Base-by-base conservation (phyloP, 202 grass and related monocot genomes). In the Cymbopogon flexuosus region DNA sequence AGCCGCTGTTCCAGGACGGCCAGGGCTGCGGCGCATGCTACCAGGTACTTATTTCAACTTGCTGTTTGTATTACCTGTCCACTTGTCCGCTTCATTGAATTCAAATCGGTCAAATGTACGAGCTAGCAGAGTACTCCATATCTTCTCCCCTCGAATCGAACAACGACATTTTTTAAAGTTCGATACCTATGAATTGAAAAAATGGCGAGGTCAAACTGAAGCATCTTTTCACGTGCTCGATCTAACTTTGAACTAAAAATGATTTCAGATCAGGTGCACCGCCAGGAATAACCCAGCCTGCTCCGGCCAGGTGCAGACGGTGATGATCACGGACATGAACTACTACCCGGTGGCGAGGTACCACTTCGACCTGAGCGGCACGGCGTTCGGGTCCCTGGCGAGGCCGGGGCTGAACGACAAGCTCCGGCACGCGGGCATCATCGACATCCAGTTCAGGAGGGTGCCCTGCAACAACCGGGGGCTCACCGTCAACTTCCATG, bases 331-430 rank as follows among this genome's bases (percentile, higher is more conserved):
- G 1, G 90, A 96, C 72, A 79, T 75, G 72, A 92, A 91, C 85
- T 87, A 83, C 60, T 87, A 87, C 62, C 87, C 87, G 0, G 64
- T 81, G 2, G 88, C 89, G 0, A 33, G 14, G 19, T 84, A 88
- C 30, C 85, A 89, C 64, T 96, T 96, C 60, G 93, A 96, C 81
- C 80, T 96, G 4, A 92, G 90, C 64, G 93, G 93, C 54, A 92
- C 90, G 10, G 85, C 93, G 5, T 92, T 96, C 72, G 93, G 87
- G 66, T 19, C 88, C 16, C 5, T 96, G 76, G 85, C 90, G 6
- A 49, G 16, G 51, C 12, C 80, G 1, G 88, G 88, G 0, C 73
- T 21, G 1, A 58, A 62, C 66, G 93, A 90, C 65, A 19, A 69
- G 37, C 90, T 96, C 69, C 93, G 90, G n/a, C 78, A 88, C 79